Evolutionary conservation across 2,329 filamentous ascomycete species (phyloP), one percentile per base, ranked within the genome.

Genomic region (Aspergillus transmontanensis): DNA sequence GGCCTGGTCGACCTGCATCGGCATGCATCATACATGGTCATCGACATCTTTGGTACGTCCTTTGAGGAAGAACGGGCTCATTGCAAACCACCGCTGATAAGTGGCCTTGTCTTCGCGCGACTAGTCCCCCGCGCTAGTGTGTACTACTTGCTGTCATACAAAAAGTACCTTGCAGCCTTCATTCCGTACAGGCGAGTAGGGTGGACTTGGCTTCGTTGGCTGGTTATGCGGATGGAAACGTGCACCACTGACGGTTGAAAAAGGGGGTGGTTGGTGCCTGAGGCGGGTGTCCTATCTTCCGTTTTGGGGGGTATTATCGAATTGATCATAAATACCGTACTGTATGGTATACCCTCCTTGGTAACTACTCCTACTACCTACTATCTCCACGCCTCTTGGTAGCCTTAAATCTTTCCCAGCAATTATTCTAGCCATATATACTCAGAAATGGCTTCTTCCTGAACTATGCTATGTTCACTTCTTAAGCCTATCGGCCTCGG

Each of bases 61-160:
- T 19, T 26, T 51, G n/a, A 51, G 48, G 16, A 21, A n/a, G 4
- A 51, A 4, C 26, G 28, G 48, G 16, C 28, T 51, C 4, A 32
- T 32, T n/a, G 28, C 19, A 12, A 51, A 51, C 28, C 19, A 21
- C 19, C 19, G 23, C 48, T 34, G 28, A 32, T 51, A 51, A 51
- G 48, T 21, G 28, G 48, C 48, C 28, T 32, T 34, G 48, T 51
- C 28, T 51, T 51, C 48, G 28, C 48, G 28, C 48, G 48, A 51
- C 48, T 51, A 51, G 48, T 21, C 10, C 19, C 19, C 48, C 30
- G 4, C 48, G 19, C 28, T 51, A 32, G 28, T 12, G 32, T n/a
- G 28, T 34, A 34, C 28, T 51, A 51, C 48, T 51, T 51, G 48
- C 48, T 51, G 48, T 51, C 48, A 51, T 51, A 51, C 48, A 51